phyloP scores from a whole-genome alignment of 1,284 basidiomycete genomes.

The Melampsora abietis-canadensis region DNA sequence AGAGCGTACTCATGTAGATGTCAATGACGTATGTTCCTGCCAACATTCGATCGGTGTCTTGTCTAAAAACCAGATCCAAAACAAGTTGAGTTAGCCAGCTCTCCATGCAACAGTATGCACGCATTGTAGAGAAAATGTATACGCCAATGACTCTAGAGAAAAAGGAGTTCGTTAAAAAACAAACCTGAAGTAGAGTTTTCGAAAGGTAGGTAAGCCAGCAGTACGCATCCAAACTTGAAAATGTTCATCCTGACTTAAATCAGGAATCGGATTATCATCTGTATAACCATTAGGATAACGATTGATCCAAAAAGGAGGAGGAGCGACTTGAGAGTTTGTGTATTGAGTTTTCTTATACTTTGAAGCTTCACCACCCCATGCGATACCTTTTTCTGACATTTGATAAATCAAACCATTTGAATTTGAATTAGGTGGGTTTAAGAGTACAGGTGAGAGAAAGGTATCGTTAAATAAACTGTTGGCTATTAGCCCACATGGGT shows the following conservation, averaged over 20 bases:
- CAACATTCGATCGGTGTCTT: conserved; percentile 71
- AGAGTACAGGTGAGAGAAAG: conserved; percentile 64
- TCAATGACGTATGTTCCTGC: conserved; percentile 74
- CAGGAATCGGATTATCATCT: conserved; percentile 64
- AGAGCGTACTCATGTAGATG: conserved; percentile 69
- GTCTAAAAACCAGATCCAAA: conserved; percentile 59
- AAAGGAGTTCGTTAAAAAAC: neutral
- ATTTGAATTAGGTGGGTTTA: conserved; percentile 59
- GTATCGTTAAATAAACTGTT: conserved; percentile 99
- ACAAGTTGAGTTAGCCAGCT: neutral
- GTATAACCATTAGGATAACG: conserved; percentile 75
- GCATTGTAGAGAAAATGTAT: too few relatives aligned
- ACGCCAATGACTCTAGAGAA: too few relatives aligned
- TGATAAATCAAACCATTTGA: conserved; percentile 58
- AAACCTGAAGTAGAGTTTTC: conserved; percentile 71
- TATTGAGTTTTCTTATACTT: conserved; percentile 65
- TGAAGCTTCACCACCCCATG: conserved; percentile 88
- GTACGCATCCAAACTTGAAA: conserved; percentile 99
- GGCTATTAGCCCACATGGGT: conserved; percentile 95
- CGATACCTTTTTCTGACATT: conserved; percentile 78
- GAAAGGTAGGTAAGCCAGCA: conserved; percentile 91
- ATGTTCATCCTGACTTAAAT: conserved; percentile 77
- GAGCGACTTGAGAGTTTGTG: conserved; percentile 62
- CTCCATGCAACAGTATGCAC: too few relatives aligned
- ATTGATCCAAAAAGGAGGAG: conserved; percentile 84